Evolutionary conservation across 2,329 filamentous ascomycete genomes (phyloP).

Genomic region (Cryphonectria japonica): DNA sequence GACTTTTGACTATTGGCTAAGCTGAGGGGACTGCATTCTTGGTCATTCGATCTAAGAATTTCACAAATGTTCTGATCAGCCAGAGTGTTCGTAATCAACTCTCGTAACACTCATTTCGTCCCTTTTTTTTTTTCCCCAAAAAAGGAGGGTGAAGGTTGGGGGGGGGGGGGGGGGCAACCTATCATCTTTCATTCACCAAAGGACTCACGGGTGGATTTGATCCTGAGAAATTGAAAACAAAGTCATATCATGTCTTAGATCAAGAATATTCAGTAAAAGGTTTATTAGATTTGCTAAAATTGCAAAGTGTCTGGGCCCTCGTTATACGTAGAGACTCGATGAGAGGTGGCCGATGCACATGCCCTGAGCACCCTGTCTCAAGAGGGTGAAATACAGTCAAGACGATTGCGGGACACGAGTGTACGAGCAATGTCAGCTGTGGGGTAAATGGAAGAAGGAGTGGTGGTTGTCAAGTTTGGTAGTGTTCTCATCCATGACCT

Average conservation of each 20-base stretch:
- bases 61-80: no score
- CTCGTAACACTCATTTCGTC: no score
- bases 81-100: no score
- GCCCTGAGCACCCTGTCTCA: no score
- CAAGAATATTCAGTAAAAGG: neutral
- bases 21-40: no score
- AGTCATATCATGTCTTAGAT: neutral
- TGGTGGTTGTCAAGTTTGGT: slow-evolving; percentile 51
- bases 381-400: no score
- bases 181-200: neutral
- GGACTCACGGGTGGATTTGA: neutral
- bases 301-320: neutral
- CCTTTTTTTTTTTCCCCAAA: no score
- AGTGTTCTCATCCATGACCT: slow-evolving; percentile 59
- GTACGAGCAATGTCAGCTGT: neutral
- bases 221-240: neutral
- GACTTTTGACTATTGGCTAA: no score
- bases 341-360: neutral
- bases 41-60: no score
- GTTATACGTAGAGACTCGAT: neutral
- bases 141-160: no score
- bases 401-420: neutral
- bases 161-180: no score
- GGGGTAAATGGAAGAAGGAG: slow-evolving; percentile 28
- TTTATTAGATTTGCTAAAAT: neutral